Evolutionary conservation across 768 basidiomycete species (phyloP), one percentile per base, ranked within the genome.

Genomic region (Agaricus blazei): DNA sequence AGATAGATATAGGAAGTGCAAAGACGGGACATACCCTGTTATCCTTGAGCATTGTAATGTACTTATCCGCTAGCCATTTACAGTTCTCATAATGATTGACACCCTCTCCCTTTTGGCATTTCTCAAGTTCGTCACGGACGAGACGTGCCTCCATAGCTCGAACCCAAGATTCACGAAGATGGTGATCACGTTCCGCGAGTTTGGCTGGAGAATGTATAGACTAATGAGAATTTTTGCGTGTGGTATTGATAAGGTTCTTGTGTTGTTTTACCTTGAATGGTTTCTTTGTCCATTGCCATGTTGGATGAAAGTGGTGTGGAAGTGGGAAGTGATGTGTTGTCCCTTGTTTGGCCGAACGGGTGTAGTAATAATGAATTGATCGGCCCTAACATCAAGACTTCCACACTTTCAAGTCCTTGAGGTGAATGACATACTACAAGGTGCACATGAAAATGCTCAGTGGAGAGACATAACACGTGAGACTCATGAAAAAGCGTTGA

Each of bases 31-130:
- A 62, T 66, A 95, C 94, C 79, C 79, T 85, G 67, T 88, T 89
- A 48, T 88, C 85, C 69, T 75, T 73, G 51, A 98, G 72, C 85
- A 95, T 90, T 28, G 72, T 72, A 29, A 85, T 67, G 65, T 97
- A 97, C 67, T 85, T 86, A 58, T 94, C 87, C 45, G 90, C 81
- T 45, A 95, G 70, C 75, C 92, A 88, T 66, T 82, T 85, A 73
- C 95, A 98, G 63, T 84, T 88, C 70, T 94, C 88, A 58, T 90
- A 84, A 64, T 91, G 85, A 71, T 98, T 97, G 38, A 94, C 90
- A 31, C 95, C 93, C 74, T 98, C 95, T 6, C 81, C 78, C 63
- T 82, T 79, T 65, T 94, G 91, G 74, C 95, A 98, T 71, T 91
- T 93, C 55, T 83, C 78, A 52, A 98, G 82, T 69, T 95, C 90